Evolutionary conservation across 1,139 yeast genomes (phyloP).

Genomic region (Debaryomycetaceae sp.): DNA sequence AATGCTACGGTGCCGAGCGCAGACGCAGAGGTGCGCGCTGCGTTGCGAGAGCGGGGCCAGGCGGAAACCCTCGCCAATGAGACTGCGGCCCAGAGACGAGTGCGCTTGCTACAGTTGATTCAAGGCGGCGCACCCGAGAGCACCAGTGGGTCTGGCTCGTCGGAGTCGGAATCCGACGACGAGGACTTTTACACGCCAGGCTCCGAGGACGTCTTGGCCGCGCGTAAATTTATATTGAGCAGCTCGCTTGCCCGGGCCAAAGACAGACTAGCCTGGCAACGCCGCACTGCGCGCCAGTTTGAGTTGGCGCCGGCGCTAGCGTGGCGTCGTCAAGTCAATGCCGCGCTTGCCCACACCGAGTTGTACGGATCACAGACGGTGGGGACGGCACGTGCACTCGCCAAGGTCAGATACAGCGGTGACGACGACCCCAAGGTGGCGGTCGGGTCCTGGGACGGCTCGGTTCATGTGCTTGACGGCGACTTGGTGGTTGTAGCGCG

Average conservation of each 20-base stretch:
- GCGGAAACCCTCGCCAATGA: constrained; percentile 63
- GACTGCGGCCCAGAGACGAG: constrained; percentile 56
- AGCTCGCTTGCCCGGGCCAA: constrained; percentile 47
- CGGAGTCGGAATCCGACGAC: constrained; percentile 49
- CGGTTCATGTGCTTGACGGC: constrained; percentile 46
- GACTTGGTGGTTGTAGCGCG: no score
- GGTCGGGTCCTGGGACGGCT: constrained; percentile 86
- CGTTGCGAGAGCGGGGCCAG: constrained; percentile 48
- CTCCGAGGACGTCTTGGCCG: constrained; percentile 45
- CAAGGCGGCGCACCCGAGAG: no score
- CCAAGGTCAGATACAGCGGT: constrained; percentile 42
- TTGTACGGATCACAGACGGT: constrained; percentile 69
- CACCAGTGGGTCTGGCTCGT: no score
- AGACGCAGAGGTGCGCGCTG: constrained; percentile 54
- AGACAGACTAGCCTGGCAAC: constrained; percentile 31
- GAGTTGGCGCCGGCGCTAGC: constrained; percentile 29
- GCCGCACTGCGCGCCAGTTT: no score
- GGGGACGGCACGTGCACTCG: constrained; percentile 60
- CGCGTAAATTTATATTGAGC: constrained; percentile 49
- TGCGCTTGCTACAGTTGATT: constrained; percentile 39
- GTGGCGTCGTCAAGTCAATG: constrained; percentile 44
- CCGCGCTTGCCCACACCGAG: constrained; percentile 33
- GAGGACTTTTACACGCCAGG: constrained; percentile 90
- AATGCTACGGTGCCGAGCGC: constrained; percentile 59
- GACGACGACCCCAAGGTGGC: constrained; percentile 36